Evolutionary conservation across 371 early-diverging fungal genomes (phyloP), one percentile per base, ranked within the genome.

Genomic region (Mortierella sp.): DNA sequence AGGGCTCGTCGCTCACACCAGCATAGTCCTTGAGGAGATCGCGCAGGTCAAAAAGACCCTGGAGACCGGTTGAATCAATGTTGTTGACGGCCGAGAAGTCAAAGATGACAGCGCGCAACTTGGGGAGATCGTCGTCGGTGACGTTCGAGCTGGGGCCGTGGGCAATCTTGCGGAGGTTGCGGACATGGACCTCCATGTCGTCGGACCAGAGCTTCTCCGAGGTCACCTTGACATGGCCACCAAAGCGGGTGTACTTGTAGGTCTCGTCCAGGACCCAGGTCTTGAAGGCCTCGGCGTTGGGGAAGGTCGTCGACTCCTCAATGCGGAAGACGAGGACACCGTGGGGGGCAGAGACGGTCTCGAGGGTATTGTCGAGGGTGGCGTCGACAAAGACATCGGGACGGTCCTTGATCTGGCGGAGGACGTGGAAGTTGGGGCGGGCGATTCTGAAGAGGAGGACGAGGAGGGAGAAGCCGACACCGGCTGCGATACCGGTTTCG

Each of bases 61-160:
- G 95, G 64, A 94, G 80, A 40, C 95, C 96, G 1, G 96, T 93
- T 39, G 91, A 89, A 72, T 97, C 97, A 77, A 96, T 89, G 43
- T 89, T 86, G 67, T 94, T 93, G 16, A 96, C 96, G 14, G 91
- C 92, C 1, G 93, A 88, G 64, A 97, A 89, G 79, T 96, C 96
- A n/a, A 97, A 86, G 26, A 97, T 83, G 29, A 97, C 76, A 0
- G 96, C 93, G 7, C 90, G 87, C 16, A 95, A 85, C 11, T 85
- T 70, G 2, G 94, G 94, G 31, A 82, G 70, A 37, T 87, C 79
- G 31, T 83, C 73, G 29, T 81, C 80, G 4, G 85, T 79, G 14
- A 79, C 73, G 68, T 67, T 58, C 31, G 79, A 68, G 48, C 76
- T 68, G 4, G 44, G 4, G 4, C 79, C 77, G 29, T 79, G 79